These are phyloP conservation scores for Cerioporus squamosus DNA, from an alignment of 1,284 basidiomycete genomes.

Conservation along the genomic window DNA sequence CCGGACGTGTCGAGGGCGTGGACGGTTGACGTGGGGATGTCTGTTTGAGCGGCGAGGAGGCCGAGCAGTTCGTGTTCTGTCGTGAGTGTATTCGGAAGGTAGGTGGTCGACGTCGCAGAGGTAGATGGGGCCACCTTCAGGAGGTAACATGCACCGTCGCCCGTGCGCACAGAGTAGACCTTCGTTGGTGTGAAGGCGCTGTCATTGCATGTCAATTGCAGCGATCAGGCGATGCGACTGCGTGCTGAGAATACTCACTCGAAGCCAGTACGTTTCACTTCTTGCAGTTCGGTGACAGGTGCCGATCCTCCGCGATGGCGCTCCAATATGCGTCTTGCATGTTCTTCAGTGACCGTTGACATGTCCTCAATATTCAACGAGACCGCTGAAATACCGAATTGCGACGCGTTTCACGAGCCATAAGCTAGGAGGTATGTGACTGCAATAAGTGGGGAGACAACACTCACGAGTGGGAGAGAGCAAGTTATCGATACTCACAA, in stretches of 20 bases:
- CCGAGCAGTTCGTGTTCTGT: conserved; percentile 32
- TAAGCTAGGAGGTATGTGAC: too few species aligned
- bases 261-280: neutral
- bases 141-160: conserved; percentile 25
- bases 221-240: neutral
- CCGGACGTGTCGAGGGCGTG: conserved; percentile 25
- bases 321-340: conserved; percentile 19
- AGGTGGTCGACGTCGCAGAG: conserved; percentile 5
- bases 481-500: too few species aligned
- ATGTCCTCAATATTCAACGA: neutral
- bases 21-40: conserved; percentile 30
- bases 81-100: conserved; percentile 33
- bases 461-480: too few species aligned
- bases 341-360: conserved; percentile 2
- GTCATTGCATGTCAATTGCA: neutral
- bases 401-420: too few species aligned
- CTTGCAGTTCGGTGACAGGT: conserved; percentile 7
- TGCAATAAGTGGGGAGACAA: too few species aligned
- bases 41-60: conserved; percentile 25
- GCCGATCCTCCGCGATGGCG: conserved; percentile 14
- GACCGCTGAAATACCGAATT: neutral
- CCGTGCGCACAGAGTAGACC: conserved; percentile 18
- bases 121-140: conserved; percentile 26
- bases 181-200: conserved; percentile 29
- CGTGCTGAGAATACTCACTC: conserved; percentile 1